Conservation (phyloP, 1,284 basidiomycete species). For the Apiotrichum sp. region DNA sequence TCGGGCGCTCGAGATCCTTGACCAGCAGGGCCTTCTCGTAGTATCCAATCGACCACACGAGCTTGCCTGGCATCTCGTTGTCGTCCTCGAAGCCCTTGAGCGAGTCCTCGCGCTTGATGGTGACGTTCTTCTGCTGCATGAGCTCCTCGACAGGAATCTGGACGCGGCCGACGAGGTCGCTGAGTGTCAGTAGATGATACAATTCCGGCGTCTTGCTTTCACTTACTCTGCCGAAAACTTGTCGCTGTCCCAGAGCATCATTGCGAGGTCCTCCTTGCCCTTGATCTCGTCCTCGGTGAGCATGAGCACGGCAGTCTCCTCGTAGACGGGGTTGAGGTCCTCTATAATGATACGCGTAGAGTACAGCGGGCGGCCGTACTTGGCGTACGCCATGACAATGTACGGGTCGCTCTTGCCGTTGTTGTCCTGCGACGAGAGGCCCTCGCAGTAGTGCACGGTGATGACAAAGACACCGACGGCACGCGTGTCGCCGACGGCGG, state of each 20-base stretch:
- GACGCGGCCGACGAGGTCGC: conserved; percentile 64
- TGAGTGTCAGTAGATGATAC: conserved; percentile 12
- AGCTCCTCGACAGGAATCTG: conserved; percentile 58
- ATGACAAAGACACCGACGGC: conserved; percentile 64
- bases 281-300: conserved; percentile 66
- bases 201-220: not conserved
- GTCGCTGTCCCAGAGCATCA: conserved; percentile 77
- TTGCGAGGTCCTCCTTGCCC: conserved; percentile 58
- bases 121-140: conserved; percentile 54
- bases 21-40: conserved; percentile 58
- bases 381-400: conserved; percentile 51
- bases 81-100: conserved; percentile 61
- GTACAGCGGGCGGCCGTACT: conserved; percentile 62
- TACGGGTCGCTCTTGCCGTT: conserved; percentile 58
- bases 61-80: conserved; percentile 53
- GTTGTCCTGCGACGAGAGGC: conserved; percentile 59
- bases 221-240: conserved; percentile 53
- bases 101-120: conserved; percentile 54
- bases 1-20: conserved; percentile 47
- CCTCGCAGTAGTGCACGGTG: conserved; percentile 60
- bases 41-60: conserved; percentile 57
- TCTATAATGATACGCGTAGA: conserved; percentile 64
- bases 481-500: conserved; percentile 61
- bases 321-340: conserved; percentile 65
- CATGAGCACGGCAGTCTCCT: conserved; percentile 65